Percentiles rank a stretch among this genome's conserved stretches.
These are phyloP conservation scores for Thalassiosira hispida DNA, from an alignment of 352 stramenopile species.

Conservation along the genomic window DNA sequence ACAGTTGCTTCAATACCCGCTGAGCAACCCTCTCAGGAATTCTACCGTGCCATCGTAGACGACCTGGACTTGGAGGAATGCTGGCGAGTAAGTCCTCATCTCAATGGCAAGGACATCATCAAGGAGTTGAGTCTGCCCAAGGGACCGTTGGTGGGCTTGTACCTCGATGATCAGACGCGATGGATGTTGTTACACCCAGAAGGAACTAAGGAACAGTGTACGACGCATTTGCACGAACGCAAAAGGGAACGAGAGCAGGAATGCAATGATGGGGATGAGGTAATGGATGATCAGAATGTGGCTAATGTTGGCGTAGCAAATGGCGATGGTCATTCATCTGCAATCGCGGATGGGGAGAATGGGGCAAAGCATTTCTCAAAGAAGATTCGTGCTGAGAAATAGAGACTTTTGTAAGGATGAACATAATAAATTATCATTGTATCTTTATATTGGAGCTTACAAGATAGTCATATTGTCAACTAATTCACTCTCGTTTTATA, in stretches of 20 bases:
- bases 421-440: too few relatives aligned
- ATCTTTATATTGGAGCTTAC: too few relatives aligned
- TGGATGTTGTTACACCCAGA: slow-evolving; percentile 80
- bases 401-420: not conserved
- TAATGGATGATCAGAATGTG: slow-evolving; percentile 15
- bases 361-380: slow-evolving; percentile 42
- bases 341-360: not conserved
- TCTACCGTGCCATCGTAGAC: slow-evolving; percentile 58
- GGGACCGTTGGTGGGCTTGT: slow-evolving; percentile 67
- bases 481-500: too few relatives aligned
- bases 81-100: slow-evolving; percentile 68
- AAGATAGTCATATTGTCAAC: too few relatives aligned
- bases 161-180: slow-evolving; percentile 72
- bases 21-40: slow-evolving; percentile 40
- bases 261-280: not conserved
- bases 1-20: not conserved
- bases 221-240: slow-evolving; percentile 55
- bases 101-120: slow-evolving; percentile 82
- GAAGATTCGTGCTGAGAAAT: slow-evolving; percentile 33
- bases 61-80: slow-evolving; percentile 71
- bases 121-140: slow-evolving; percentile 57
- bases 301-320: slow-evolving; percentile 9
- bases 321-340: slow-evolving; percentile 22
- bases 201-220: slow-evolving; percentile 68
- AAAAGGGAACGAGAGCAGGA: slow-evolving; percentile 48